Evolutionary conservation across 345 rosid species (phyloP), one percentile per base, ranked within the genome.

Genomic region (Linum usitatissimum): DNA sequence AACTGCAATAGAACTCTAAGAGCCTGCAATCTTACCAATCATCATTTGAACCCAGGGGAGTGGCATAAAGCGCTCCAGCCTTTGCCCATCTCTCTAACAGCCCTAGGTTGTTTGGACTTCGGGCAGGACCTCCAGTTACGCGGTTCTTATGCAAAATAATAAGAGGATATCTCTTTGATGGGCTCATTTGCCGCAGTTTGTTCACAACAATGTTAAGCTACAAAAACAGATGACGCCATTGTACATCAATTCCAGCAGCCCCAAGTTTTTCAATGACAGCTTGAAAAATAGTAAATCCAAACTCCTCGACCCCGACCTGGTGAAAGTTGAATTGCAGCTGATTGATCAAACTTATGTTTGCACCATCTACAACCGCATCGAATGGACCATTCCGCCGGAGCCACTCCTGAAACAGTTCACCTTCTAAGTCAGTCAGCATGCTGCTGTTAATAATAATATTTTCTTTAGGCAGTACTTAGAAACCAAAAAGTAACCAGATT

Each of bases 11-110:
- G 9, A 28, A 14, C 53, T 39, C 21, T 39, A 45, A 59, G 18
- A 51, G 63, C 10, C 51, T 3, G 39, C 9, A n/a, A 57, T 62
- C 74, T 63, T 73, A 93, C 99, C 99, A 93, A 74, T 93, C 99
- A 81, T 93, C 99, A 71, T 93, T 90, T 45, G 97, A 90, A 68
- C 99, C 99, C 59, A 71, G 67, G 53, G 99, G 99, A 55, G 99
- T 86, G 57, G 81, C 79, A 64, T 87, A 93, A 45, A 93, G 90
- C 68, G 91, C 91, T 72, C 90, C 86, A 13, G 92, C 74, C 13
- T 74, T 81, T 54, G 68, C 77, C 97, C 99, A 93, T 28, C 42
- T 68, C 71, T 84, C 87, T 75, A 93, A 66, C 76, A 82, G 68
- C 49, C 70, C 83, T 80, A 70, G 79, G 81, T 87, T 83, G 57